A percentile compares a stretch with the other conserved stretches of the same genome.
Conservation (phyloP, 495 filamentous ascomycete species). For the Talaromyces stipitatus region DNA sequence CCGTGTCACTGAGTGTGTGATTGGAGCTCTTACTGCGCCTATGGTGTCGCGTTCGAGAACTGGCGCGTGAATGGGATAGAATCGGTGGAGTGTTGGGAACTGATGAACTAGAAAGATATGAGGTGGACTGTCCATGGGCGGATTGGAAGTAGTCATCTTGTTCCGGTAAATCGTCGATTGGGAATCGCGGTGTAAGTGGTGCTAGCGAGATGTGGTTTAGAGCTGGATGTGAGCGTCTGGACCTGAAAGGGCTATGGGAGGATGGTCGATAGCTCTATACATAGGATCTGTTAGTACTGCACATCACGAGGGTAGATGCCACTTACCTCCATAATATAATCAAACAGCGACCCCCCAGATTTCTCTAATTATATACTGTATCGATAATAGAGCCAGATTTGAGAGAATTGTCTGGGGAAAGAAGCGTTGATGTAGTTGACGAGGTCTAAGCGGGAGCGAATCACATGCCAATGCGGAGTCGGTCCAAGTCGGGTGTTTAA, state of each 20-base stretch:
- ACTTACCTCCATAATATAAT: not conserved
- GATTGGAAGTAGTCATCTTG: not conserved
- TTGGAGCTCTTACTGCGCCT: constrained; percentile 32
- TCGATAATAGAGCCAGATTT: not conserved
- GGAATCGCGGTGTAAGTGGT: constrained; percentile 59
- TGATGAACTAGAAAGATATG: constrained; percentile 37
- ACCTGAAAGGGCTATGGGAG: constrained; percentile 26
- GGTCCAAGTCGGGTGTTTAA: not conserved
- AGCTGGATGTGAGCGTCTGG: constrained; percentile 39
- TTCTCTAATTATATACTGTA: too few species aligned
- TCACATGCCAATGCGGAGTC: constrained; percentile 7
- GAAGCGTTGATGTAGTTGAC: not conserved
- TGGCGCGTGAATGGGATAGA: constrained; percentile 41
- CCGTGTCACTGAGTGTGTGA: constrained; percentile 27
- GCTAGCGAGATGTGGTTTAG: constrained; percentile 48
- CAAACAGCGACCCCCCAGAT: too few species aligned
- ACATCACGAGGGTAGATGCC: too few species aligned
- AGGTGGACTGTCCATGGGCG: constrained; percentile 10
- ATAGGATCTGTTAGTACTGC: not conserved
- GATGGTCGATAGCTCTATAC: not conserved
- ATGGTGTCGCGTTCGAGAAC: constrained; percentile 32
- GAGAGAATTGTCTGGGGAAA: not conserved
- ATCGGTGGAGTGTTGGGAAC: constrained; percentile 39
- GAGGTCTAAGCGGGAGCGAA: not conserved
- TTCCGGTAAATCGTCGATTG: constrained; percentile 37